These are phyloP conservation scores for Nymphaea thermarum DNA, from an alignment of 164 flowering plant species.

Conservation along the genomic window DNA sequence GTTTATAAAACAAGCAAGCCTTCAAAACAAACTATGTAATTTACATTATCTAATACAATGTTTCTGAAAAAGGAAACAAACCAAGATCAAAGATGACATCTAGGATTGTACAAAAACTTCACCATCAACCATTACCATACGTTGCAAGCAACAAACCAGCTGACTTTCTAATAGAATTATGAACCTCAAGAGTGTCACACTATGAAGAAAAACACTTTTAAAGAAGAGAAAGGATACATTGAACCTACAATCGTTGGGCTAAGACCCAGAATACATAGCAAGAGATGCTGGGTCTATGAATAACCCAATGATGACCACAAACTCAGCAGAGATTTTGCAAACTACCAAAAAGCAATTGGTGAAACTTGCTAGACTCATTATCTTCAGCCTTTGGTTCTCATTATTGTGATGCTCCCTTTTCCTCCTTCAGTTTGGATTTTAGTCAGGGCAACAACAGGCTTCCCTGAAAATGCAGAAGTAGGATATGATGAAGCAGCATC, in stretches of 20 bases:
- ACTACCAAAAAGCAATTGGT: neutral
- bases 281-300: neutral
- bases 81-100: too few species aligned
- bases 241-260: neutral
- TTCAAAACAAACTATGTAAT: too few species aligned
- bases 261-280: neutral
- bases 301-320: neutral
- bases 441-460: constrained; percentile 88
- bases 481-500: constrained; percentile 40
- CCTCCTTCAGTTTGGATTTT: constrained; percentile 95
- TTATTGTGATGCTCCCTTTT: constrained; percentile 90
- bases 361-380: neutral
- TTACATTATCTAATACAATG: too few species aligned
- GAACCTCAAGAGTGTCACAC: neutral
- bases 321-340: neutral
- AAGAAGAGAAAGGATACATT: neutral
- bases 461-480: constrained; percentile 92
- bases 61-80: too few species aligned
- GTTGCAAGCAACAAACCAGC: neutral
- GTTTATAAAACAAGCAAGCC: too few species aligned
- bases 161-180: neutral
- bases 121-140: neutral
- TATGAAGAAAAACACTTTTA: neutral
- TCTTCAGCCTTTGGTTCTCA: constrained; percentile 80
- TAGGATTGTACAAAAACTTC: too few species aligned